Evolutionary conservation across 371 early-diverging fungal species (phyloP).

Genomic region (Basidiobolus heterosporus): DNA sequence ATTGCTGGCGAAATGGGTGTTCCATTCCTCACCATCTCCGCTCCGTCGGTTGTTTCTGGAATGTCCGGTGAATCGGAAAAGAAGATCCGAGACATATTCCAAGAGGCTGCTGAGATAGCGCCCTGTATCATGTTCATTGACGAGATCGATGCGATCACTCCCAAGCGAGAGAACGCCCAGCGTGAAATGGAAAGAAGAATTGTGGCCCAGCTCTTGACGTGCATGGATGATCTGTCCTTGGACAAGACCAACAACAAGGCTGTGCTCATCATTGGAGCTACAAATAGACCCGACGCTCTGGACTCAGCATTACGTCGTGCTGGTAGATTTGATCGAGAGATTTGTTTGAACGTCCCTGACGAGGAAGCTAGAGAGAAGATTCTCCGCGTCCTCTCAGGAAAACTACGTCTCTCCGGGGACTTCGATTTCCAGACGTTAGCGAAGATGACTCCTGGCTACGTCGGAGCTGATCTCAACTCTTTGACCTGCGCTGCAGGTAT

Average conservation of each 20-base stretch:
- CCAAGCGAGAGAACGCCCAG: constrained; percentile 97
- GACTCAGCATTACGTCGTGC: constrained; percentile 95
- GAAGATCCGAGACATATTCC: constrained; percentile 95
- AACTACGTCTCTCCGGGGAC: constrained; percentile 70
- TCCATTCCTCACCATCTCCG: constrained; percentile 90
- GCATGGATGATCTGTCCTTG: constrained; percentile 88
- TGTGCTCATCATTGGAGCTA: constrained; percentile 97
- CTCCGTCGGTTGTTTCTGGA: constrained; percentile 96
- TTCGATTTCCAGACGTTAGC: constrained; percentile 82
- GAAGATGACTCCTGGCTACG: constrained; percentile 94
- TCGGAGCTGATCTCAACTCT: constrained; percentile 96
- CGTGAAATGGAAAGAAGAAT: constrained; percentile 98
- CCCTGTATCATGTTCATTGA: constrained; percentile 98
- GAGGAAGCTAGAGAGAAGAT: constrained; percentile 87
- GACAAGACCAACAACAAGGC: constrained; percentile 75
- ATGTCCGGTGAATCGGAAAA: constrained; percentile 99
- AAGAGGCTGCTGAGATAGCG: constrained; percentile 77
- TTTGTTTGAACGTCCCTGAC: constrained; percentile 95
- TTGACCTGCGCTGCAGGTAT: constrained; percentile 95
- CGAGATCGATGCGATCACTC: constrained; percentile 99
- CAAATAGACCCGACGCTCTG: constrained; percentile 94
- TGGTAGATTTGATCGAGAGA: constrained; percentile 97
- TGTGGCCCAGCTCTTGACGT: constrained; percentile 96
- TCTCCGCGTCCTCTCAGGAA: constrained; percentile 72
- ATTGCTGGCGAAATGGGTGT: constrained; percentile 86